Evolutionary conservation across 345 rosid genomes (phyloP), one percentile per base, ranked within the genome.

Genomic region (Pseudoturritis turrita): DNA sequence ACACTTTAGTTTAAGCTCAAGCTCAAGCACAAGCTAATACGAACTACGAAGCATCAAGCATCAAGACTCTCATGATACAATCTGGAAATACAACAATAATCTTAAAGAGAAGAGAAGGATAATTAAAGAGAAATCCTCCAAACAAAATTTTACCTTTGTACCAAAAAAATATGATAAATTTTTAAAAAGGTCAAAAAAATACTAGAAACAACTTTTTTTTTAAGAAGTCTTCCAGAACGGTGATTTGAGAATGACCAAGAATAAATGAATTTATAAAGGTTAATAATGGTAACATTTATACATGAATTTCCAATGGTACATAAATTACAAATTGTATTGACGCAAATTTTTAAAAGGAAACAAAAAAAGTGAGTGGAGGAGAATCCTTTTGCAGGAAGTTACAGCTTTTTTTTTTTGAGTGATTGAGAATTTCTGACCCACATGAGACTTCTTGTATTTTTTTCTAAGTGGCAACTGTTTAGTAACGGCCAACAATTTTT

Each of bases 301-400:
- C 47, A 72, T 44, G 36, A 44, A 23, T 10, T 53, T 83, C 84
- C 79, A 84, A 82, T 87, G 86, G 80, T 65, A 83, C 88, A 89
- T 50, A 84, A 79, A 83, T 77, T 85, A 88, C 89, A 86, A 79
- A 79, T 56, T 73, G 80, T 76, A 77, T 68, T 7, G 49, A 47
- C 7, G 13, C 29, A 21, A 65, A 9, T 18, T 26, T 11, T 15
- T 10, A 5, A 37, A 80, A 79, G 71, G 61, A 79, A 65, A 65
- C 54, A 71, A 45, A 86, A 79, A 80, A 80, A 87, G 79, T 79
- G 80, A 75, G 76, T 63, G 55, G 82, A 79, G 50, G 45, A 71
- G 26, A 28, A 41, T 23, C 53, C 62, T 31, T 62, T 51, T 51
- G 61, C 60, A 71, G 31, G 29, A 60, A 47, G 49, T 21, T 59